Evolutionary conservation across 2,329 filamentous ascomycete genomes (phyloP).

Genomic region (Cryphonectria parasitica): DNA sequence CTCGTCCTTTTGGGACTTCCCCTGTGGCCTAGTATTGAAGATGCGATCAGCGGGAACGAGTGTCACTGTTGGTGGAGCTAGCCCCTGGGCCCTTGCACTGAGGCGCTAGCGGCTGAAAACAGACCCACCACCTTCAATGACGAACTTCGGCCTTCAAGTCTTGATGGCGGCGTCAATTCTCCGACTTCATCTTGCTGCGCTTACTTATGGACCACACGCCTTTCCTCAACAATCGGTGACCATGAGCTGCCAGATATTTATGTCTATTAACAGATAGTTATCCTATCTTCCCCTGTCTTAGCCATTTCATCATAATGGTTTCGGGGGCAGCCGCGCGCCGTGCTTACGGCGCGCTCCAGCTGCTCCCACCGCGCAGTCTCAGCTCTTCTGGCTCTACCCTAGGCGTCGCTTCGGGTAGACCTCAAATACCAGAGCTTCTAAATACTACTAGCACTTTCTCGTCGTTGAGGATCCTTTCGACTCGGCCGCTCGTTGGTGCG

Average conservation of each 20-base stretch:
- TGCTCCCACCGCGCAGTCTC: constrained; percentile 52
- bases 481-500: not conserved
- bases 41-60: not conserved
- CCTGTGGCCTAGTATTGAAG: not conserved
- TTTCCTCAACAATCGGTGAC: constrained; percentile 14
- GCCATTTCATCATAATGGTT: constrained; percentile 45
- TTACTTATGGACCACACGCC: constrained; percentile 4
- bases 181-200: not conserved
- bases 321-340: constrained; percentile 51
- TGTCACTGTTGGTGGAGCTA: constrained; percentile 5
- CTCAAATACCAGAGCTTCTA: constrained; percentile 29
- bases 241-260: constrained; percentile 19
- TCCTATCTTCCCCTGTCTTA: constrained; percentile 1
- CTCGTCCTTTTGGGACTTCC: not conserved
- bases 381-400: constrained; percentile 33
- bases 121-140: constrained; percentile 12
- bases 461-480: not conserved
- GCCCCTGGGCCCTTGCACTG: constrained; percentile 5
- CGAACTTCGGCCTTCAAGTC: constrained; percentile 2
- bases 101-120: constrained; percentile 10
- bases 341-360: constrained; percentile 36
- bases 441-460: not conserved
- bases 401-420: constrained; percentile 8
- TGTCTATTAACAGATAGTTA: constrained; percentile 22
- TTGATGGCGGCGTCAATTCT: constrained; percentile 1